Base-by-base conservation (phyloP, 1,284 basidiomycete species). In the Cutaneotrichosporon sp. region DNA sequence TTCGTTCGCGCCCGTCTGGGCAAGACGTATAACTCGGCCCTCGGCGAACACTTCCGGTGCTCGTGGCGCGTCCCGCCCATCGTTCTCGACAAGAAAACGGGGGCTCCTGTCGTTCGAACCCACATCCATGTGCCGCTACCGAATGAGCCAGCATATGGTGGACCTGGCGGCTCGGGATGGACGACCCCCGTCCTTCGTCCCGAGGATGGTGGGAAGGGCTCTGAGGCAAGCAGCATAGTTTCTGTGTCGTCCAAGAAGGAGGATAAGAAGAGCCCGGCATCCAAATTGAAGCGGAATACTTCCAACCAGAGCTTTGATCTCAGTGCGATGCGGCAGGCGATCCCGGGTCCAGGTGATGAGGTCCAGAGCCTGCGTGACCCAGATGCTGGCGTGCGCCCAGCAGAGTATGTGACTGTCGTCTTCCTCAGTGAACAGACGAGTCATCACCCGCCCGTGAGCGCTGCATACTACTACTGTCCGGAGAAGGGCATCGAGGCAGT, bases 21-120 rank as follows among this genome's bases (percentile, higher is more conserved):
- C 79, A 97, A 97, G 72, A 91, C 93, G 0, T 97, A 97, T 79
- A 93, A 94, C 77, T 91, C 90, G 1, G 88, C 91, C 29, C 81
- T 94, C 1, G 90, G 88, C 67, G 90, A 94, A 73, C 87, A 93
- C 75, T 94, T 94, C 76, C 84, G 88, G 47, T 83, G 88, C 20
- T 87, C 90, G 64, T 94, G 76, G 73, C 64, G 71, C 39, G 65
- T 75, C 5, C 71, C 74, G 0, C 72, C 76, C 0, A 50, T 76
- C 8, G 45, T 64, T 0, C 44, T 77, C 34, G 68, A 77, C 51
- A 65, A 72, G n/a, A 55, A 59, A 12, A 72, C 71, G 12, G 65
- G 65, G n/a, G 69, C 68, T 43, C 76, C 76, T 1, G 57, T 77
- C 20, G 67, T 78, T 35, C 61, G 71, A 16, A 70, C 74, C 3